Base-by-base conservation (phyloP, 805 yeast genomes). In the Yarrowia deformans region DNA sequence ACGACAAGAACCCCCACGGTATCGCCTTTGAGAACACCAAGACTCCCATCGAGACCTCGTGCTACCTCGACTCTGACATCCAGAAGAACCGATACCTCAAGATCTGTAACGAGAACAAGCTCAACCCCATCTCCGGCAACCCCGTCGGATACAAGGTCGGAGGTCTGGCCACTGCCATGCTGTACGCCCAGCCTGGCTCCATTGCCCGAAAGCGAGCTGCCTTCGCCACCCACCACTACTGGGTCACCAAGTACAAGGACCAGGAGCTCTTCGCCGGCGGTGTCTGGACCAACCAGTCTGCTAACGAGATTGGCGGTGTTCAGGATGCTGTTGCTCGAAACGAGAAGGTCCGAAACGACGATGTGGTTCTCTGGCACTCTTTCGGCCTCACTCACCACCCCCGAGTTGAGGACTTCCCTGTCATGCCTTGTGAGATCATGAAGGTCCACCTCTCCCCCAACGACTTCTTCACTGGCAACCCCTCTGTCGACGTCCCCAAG, bases 321-420 rank as follows among this genome's bases (percentile, higher is more conserved):
- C 82, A 78, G 52, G 90, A 93, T 89, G 90, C 90, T 46, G 83
- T 88, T 75, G 89, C 71, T 63, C 68, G 90, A 72, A 78, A 79
- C 63, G 93, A 88, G 70, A 76, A 80, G 43, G 91, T 90, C 43
- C 88, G 93, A 85, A 85, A 90, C 78, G 88, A 88, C 19, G 93
- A 90, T 74, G 77, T 87, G 70, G 92, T 90, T 70, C 88, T 90
- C 54, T 90, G 94, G 93, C 90, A 90, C 72, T 90, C 95, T 56
- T 77, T 90, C 77, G 93, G 91, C 35, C 84, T 90, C 81, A 90
- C 94, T 3, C 96, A 90, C 77, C 85, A 90, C 74, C 95, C 95
- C 74, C 84, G 91, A 75, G 87, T 88, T 45, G 96, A 90, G 80
- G 94, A 90, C 78, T 90, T 90, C 89, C 96, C 96, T 61, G 93